These are phyloP conservation scores for Populus deltoides DNA, from an alignment of 345 rosid species.

Conservation along the genomic window DNA sequence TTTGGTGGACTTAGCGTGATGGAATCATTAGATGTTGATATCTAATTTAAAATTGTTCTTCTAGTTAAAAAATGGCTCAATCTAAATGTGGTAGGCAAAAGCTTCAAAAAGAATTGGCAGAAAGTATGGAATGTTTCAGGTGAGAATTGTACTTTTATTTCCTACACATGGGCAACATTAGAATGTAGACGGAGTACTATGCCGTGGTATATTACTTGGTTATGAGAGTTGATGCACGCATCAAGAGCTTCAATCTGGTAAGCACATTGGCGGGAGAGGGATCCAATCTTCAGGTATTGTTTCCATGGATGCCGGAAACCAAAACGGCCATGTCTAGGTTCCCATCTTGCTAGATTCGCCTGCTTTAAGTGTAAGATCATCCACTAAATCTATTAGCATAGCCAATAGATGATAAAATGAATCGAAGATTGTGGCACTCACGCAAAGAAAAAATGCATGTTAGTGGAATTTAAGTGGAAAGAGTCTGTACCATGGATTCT, in stretches of 20 bases:
- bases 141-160: no score
- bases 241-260: constrained; percentile 28
- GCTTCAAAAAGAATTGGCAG: no score
- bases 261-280: constrained; percentile 23
- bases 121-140: no score
- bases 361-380: not conserved
- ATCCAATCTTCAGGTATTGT: constrained; percentile 29
- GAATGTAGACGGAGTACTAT: no score
- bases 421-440: constrained; percentile 23
- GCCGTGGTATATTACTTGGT: constrained; percentile 17
- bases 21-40: no score
- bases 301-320: constrained; percentile 30
- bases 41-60: no score
- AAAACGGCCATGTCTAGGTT: constrained; percentile 27
- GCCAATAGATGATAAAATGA: not conserved
- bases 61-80: no score
- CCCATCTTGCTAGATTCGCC: constrained; percentile 34
- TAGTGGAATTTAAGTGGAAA: not conserved
- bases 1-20: no score
- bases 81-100: no score
- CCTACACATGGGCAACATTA: no score
- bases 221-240: constrained; percentile 20
- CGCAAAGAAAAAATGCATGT: not conserved
- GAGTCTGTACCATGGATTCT: constrained; percentile 22
- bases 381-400: not conserved